Evolutionary conservation across 2,329 filamentous ascomycete genomes (phyloP).

Genomic region (Sordariomycetes sp.): DNA sequence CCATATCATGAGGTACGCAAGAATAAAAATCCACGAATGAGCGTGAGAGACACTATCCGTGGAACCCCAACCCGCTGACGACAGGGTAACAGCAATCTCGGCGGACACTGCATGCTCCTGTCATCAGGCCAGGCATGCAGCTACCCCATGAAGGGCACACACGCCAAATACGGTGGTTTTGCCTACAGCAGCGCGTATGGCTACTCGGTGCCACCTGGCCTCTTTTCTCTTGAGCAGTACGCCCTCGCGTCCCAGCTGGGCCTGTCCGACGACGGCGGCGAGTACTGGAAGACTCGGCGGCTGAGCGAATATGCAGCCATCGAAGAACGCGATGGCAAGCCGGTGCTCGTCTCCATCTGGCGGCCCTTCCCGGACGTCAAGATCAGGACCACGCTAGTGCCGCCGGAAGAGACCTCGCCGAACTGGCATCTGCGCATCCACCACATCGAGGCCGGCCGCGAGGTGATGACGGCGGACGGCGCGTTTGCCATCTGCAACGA

Average conservation of each 20-base stretch:
- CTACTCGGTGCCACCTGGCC: constrained; percentile 67
- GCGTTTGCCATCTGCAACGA: constrained; percentile 59
- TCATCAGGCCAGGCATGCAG: constrained; percentile 72
- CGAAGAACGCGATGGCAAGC: constrained; percentile 39
- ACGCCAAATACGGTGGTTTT: constrained; percentile 73
- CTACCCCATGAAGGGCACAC: constrained; percentile 71
- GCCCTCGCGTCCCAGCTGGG: constrained; percentile 67
- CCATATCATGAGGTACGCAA: constrained; percentile 51
- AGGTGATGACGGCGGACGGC: constrained; percentile 63
- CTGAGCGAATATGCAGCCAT: constrained; percentile 54
- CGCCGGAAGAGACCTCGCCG: constrained; percentile 43
- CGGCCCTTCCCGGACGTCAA: constrained; percentile 59
- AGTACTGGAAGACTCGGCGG: constrained; percentile 69
- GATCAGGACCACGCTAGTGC: constrained; percentile 54
- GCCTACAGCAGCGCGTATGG: constrained; percentile 68
- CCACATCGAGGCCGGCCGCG: constrained; percentile 45
- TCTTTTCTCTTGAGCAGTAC: constrained; percentile 67
- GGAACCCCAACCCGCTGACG: not conserved
- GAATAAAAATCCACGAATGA: not conserved
- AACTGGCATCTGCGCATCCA: constrained; percentile 65
- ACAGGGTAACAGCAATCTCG: constrained; percentile 38
- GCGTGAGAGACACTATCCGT: not conserved
- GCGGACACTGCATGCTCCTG: constrained; percentile 67
- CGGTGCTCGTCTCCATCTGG: constrained; percentile 60
- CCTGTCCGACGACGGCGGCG: constrained; percentile 65